phyloP scores from a whole-genome alignment of 768 basidiomycete species.

The Podaxis mareebaensis region DNA sequence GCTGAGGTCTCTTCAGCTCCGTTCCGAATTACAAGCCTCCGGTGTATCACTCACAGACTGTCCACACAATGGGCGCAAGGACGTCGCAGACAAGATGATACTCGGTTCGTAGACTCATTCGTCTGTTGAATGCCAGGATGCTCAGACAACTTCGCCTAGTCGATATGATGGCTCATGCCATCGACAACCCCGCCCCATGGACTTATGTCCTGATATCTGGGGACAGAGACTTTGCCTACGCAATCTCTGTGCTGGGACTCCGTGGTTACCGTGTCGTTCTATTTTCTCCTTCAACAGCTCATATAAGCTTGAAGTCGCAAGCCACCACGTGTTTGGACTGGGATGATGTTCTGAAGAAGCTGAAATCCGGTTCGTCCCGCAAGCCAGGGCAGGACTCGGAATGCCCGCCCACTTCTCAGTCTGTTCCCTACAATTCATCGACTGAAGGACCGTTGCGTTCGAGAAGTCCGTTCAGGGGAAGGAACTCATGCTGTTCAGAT shows the following conservation, averaged over 20 bases:
- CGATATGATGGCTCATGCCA: slow-evolving; percentile 68
- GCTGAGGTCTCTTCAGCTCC: slow-evolving; percentile 17
- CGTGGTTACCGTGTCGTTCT: slow-evolving; percentile 55
- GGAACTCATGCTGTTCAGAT: neutral
- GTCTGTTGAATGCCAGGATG: neutral
- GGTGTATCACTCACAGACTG: slow-evolving; percentile 34
- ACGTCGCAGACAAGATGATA: slow-evolving; percentile 31
- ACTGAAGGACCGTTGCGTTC: neutral
- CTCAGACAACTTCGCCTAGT: slow-evolving; percentile 34
- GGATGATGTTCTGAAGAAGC: slow-evolving; percentile 16
- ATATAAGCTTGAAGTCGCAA: slow-evolving; percentile 51
- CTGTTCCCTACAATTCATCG: neutral
- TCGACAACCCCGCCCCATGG: slow-evolving; percentile 49
- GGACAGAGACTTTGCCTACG: slow-evolving; percentile 68
- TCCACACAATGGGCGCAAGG: slow-evolving; percentile 29
- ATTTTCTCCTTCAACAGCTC: slow-evolving; percentile 41
- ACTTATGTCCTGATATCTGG: slow-evolving; percentile 66
- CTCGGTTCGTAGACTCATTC: slow-evolving; percentile 23
- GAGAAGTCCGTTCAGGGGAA: neutral
- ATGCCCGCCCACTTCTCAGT: neutral
- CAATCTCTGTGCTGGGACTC: slow-evolving; percentile 55
- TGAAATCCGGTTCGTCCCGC: neutral
- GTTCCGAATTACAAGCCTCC: slow-evolving; percentile 31
- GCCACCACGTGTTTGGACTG: slow-evolving; percentile 55
- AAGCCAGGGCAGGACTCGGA: neutral